Conservation (phyloP, 352 stramenopile genomes). For the Pythium angustatum region DNA sequence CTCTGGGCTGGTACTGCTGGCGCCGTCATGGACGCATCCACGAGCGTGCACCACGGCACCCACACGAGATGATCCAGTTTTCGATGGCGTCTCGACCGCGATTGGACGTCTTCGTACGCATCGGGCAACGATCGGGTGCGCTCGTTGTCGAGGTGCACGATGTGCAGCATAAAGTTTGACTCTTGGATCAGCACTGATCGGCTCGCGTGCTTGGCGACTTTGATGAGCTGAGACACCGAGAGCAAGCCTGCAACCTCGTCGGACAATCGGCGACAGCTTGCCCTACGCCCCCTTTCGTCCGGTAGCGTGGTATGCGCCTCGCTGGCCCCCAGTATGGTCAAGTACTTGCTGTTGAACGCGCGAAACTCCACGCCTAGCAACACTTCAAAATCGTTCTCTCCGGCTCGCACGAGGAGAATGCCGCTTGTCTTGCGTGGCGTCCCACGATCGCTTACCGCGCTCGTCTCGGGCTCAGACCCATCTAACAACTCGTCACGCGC, state of each 20-base stretch:
- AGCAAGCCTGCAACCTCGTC: constrained; percentile 17
- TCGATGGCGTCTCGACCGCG: background rate
- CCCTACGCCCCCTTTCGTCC: background rate
- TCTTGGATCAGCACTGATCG: constrained; percentile 1
- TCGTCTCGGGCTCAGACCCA: background rate
- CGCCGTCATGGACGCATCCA: too few species aligned
- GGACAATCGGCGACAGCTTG: constrained; percentile 7
- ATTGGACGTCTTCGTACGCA: constrained; percentile 3
- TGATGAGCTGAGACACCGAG: constrained; percentile 1
- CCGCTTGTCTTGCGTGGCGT: background rate
- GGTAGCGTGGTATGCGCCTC: background rate
- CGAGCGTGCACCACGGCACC: constrained; percentile 18
- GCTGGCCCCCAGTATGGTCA: background rate
- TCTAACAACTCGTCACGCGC: background rate
- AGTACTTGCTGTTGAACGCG: background rate
- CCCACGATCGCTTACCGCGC: background rate
- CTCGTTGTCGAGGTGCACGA: constrained; percentile 17
- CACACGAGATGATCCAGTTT: constrained; percentile 27
- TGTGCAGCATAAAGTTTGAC: constrained; percentile 11
- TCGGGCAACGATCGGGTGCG: background rate
- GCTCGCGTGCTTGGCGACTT: background rate
- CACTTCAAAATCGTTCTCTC: constrained; percentile 15
- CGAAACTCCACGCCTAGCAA: constrained; percentile 14
- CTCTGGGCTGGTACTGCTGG: too few species aligned
- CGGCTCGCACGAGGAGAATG: constrained; percentile 2